Evolutionary conservation across 164 flowering plant species (phyloP).

Genomic region (Liquidambar formosana): DNA sequence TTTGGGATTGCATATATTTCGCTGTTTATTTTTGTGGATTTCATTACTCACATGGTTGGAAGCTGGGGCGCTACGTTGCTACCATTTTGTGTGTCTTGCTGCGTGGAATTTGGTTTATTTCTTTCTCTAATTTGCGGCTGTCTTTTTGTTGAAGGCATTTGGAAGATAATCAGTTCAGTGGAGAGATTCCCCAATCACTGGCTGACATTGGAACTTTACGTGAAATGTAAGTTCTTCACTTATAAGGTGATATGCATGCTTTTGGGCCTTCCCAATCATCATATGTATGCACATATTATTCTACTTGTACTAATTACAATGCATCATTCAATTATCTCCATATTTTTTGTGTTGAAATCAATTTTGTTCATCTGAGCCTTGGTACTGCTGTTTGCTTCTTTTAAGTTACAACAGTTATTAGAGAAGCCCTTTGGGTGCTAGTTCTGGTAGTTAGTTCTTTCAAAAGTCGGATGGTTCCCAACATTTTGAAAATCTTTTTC

Average conservation of each 20-base stretch:
- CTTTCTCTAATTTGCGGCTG: constrained; percentile 3
- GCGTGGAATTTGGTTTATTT: neutral
- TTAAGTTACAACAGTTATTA: neutral
- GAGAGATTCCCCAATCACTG: constrained; percentile 61
- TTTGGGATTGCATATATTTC: neutral
- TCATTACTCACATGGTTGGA: constrained; percentile 1
- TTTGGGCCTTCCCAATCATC: neutral
- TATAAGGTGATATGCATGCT: neutral
- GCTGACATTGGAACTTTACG: constrained; percentile 45
- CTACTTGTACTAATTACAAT: neutral
- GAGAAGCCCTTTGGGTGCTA: neutral
- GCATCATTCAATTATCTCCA: neutral
- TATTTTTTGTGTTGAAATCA: neutral
- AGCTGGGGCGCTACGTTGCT: neutral
- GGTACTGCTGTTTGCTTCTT: neutral
- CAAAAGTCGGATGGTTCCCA: too few species aligned
- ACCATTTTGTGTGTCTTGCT: neutral
- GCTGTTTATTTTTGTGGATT: neutral
- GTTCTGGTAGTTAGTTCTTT: neutral
- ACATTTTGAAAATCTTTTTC: too few species aligned
- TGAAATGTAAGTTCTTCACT: constrained; percentile 63
- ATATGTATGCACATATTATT: neutral
- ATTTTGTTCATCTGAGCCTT: neutral
- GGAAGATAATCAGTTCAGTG: constrained; percentile 66
- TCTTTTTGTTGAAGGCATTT: constrained; percentile 51